Conservation (phyloP, 306 rosid species). For the Psophocarpus tetragonolobus region DNA sequence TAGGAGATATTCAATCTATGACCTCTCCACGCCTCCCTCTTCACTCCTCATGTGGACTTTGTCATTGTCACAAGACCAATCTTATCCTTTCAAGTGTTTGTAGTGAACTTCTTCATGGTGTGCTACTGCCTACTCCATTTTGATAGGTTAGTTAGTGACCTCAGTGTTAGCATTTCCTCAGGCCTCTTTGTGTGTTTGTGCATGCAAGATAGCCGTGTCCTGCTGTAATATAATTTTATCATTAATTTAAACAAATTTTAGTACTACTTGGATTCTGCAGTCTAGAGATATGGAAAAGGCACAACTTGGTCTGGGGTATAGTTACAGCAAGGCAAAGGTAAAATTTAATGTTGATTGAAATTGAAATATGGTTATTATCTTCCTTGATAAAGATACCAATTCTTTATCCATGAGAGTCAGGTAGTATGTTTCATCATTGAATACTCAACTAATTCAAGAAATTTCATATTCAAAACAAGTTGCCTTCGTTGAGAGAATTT, state of each 20-base stretch:
- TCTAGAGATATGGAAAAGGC: constrained; percentile 75
- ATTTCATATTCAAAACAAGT: background rate
- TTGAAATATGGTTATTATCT: constrained; percentile 90
- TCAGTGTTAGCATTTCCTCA: constrained; percentile 52
- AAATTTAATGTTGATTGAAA: constrained; percentile 85
- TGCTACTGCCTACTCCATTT: constrained; percentile 66
- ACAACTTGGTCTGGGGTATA: constrained; percentile 85
- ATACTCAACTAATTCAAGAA: no score
- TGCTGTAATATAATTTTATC: no score
- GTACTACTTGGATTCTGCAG: constrained; percentile 42
- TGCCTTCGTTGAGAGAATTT: no score
- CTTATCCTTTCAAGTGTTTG: no score
- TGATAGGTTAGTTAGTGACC: constrained; percentile 60
- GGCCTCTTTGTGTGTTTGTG: background rate
- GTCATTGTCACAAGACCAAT: no score
- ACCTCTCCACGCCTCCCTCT: no score
- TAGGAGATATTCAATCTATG: no score
- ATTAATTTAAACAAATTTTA: no score
- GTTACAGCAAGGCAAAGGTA: constrained; percentile 88
- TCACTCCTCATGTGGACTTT: no score
- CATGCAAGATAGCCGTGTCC: background rate
- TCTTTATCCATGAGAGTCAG: constrained; percentile 86
- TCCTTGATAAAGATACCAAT: constrained; percentile 81
- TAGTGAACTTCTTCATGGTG: constrained; percentile 71
- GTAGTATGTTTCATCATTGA: constrained; percentile 39